Conservation (phyloP, 257 asterid species). For the Orobanche coerulescens region DNA sequence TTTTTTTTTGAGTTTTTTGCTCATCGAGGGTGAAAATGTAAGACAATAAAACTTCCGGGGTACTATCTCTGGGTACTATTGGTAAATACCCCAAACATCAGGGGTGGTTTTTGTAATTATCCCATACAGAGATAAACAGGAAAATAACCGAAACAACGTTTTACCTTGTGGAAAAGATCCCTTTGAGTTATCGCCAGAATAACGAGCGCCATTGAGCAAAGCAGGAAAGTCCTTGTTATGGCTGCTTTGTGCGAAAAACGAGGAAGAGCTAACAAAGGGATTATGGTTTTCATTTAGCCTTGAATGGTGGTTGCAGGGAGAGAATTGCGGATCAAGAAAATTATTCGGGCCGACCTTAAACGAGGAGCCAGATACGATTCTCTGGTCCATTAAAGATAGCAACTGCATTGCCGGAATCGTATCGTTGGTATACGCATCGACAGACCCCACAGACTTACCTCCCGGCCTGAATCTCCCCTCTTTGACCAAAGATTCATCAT, state of each 20-base stretch:
- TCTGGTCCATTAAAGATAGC: slow-evolving; percentile 53
- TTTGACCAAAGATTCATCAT: slow-evolving; percentile 10
- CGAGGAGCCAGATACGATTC: slow-evolving; percentile 29
- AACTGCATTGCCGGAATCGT: slow-evolving; percentile 64
- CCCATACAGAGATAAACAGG: not conserved
- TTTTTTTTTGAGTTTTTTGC: too few species aligned
- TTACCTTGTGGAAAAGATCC: slow-evolving; percentile 28
- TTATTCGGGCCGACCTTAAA: slow-evolving; percentile 24
- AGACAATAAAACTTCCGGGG: too few species aligned
- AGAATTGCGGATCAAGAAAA: slow-evolving; percentile 31
- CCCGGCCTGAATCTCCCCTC: slow-evolving; percentile 24
- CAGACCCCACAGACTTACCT: slow-evolving; percentile 27
- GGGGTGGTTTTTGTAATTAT: not conserved
- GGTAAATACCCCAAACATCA: not conserved
- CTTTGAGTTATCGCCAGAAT: slow-evolving; percentile 30
- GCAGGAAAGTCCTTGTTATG: slow-evolving; percentile 28
- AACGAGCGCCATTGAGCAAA: slow-evolving; percentile 21
- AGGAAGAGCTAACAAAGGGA: slow-evolving; percentile 24
- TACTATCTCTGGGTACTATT: too few species aligned
- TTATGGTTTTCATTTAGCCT: slow-evolving; percentile 31
- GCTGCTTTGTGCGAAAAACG: slow-evolving; percentile 30
- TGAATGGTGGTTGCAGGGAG: slow-evolving; percentile 39
- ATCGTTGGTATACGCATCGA: slow-evolving; percentile 50
- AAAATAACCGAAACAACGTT: not conserved
- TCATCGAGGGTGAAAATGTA: too few species aligned